Evolutionary conservation across 305 asterid species (phyloP), one percentile per base, ranked within the genome.

Genomic region (Caryopteris hybrid): DNA sequence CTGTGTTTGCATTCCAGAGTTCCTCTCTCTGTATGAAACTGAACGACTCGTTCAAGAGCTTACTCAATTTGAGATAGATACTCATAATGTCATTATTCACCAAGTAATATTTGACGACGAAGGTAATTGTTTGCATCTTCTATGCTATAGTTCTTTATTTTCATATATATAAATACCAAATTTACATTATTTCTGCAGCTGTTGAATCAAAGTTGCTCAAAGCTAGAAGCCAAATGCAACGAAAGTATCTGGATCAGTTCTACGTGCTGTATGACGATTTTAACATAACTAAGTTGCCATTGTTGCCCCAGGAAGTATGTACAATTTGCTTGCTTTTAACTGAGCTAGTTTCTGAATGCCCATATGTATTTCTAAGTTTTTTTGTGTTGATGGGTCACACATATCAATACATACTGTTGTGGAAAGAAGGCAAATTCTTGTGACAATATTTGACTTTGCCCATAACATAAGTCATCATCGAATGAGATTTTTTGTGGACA

Each of bases 1-100:
- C 76, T 94, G 99, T 66, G 99, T 94, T 36, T 90, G 97, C 88
- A 93, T 93, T 68, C 99, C 99, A 4, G 99, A 94, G 72, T 94
- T 94, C 81, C 88, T 94, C 52, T 94, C 99, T 14, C 78, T 94
- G 41, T 94, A 94, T 65, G 99, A 94, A 83, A 94, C 99, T 13
- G 99, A 94, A 77, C 79, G 99, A 56, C 90, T 94, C 13, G 99
- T 94, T 79, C 99, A 94, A 79, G 99, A 94, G 76, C 96, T 94
- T 51, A 86, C 97, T 34, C 91, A 81, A 74, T 94, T 94, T 73
- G 97, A 94, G 95, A 94, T 94, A 27, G 97, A 94, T 78, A 91
- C 99, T 1, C 99, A 94, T 65, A 91, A 94, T 78, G 86, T 94
- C 70, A 84, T 94, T 54, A 94, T 94, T 72, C 91, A 94, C 85